Evolutionary conservation across 2,329 filamentous ascomycete species (phyloP).

Genomic region (Leptographium radiaticola): DNA sequence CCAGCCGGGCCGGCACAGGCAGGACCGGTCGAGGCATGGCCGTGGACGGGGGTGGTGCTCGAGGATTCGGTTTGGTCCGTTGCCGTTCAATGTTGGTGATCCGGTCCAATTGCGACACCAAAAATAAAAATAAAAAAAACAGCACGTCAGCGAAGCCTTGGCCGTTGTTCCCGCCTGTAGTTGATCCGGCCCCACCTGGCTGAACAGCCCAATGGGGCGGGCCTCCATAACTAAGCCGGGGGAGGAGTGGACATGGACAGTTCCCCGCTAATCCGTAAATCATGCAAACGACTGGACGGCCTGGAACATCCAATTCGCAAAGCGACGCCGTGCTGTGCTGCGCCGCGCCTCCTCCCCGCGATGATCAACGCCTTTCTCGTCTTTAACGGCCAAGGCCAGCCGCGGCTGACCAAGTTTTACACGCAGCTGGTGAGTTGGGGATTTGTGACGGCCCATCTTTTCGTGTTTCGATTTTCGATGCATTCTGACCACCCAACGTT

Average conservation of each 20-base stretch:
- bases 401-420: conserved; percentile 95
- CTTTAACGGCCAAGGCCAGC: conserved; percentile 97
- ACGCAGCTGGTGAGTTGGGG: conserved; percentile 71
- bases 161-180: not conserved
- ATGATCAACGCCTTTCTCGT: conserved; percentile 99
- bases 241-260: not conserved
- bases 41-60: not conserved
- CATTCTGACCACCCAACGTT: too few relatives aligned
- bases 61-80: not conserved
- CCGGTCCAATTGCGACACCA: too few relatives aligned
- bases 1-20: not conserved
- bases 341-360: conserved; percentile 10
- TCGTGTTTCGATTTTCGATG: not conserved
- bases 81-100: too few relatives aligned
- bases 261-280: too few relatives aligned
- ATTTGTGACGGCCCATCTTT: not conserved
- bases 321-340: not conserved
- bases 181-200: not conserved
- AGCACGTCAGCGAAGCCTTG: too few relatives aligned
- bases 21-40: not conserved
- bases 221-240: not conserved
- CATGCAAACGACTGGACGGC: not conserved
- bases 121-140: too few relatives aligned
- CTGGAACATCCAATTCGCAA: too few relatives aligned
- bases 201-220: not conserved